Evolutionary conservation across 2,329 filamentous ascomycete genomes (phyloP).

Genomic region (Penicillium corylophilum): DNA sequence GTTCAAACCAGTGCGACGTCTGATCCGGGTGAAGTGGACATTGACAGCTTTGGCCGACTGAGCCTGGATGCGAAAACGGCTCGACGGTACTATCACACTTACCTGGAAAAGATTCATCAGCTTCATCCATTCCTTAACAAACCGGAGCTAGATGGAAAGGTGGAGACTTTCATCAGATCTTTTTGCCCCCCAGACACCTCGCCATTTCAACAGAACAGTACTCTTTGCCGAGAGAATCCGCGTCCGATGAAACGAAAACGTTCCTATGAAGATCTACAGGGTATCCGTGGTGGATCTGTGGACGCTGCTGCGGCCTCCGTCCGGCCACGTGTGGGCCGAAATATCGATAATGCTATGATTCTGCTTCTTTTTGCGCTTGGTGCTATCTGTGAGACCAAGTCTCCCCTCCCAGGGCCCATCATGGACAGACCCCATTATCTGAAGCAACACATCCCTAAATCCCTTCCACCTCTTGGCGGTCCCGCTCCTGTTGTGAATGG

Average conservation of each 20-base stretch:
- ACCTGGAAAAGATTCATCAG: constrained; percentile 60
- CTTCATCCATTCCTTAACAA: constrained; percentile 65
- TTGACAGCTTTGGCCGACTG: constrained; percentile 52
- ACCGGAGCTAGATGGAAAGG: constrained; percentile 51
- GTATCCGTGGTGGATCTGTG: constrained; percentile 23
- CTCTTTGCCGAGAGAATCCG: constrained; percentile 24
- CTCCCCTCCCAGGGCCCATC: constrained; percentile 56
- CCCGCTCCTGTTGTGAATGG: neutral
- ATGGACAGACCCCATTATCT: constrained; percentile 36
- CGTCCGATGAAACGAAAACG: constrained; percentile 40
- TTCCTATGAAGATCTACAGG: constrained; percentile 32
- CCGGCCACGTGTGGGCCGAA: constrained; percentile 49
- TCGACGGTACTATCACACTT: constrained; percentile 53
- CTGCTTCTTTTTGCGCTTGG: constrained; percentile 82
- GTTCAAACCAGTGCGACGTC: constrained; percentile 4
- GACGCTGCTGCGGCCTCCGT: constrained; percentile 4
- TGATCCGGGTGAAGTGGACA: constrained; percentile 45
- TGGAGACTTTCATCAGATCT: constrained; percentile 51
- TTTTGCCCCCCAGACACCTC: constrained; percentile 42
- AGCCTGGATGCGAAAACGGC: constrained; percentile 55
- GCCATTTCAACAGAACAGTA: neutral
- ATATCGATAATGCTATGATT: constrained; percentile 77
- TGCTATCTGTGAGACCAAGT: constrained; percentile 66
- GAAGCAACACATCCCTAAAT: constrained; percentile 29
- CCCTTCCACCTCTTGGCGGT: constrained; percentile 8